Evolutionary conservation across 2,329 filamentous ascomycete species (phyloP).

Genomic region (Thyridium curvatum): DNA sequence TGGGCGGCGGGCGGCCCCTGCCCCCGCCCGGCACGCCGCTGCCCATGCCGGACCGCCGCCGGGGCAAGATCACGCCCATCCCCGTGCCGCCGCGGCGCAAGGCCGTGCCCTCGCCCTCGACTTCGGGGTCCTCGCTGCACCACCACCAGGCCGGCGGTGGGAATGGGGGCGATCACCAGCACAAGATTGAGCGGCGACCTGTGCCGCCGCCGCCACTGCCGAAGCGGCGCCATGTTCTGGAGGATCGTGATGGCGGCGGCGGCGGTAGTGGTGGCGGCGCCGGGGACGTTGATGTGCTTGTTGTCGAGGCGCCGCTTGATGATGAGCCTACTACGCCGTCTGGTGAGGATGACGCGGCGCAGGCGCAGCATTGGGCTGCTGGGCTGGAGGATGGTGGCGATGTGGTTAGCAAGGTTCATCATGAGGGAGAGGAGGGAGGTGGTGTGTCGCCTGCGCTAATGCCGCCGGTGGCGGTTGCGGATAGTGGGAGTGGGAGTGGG

Average conservation of each 20-base stretch:
- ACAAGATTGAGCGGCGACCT: constrained; percentile 50
- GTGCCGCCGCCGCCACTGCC: constrained; percentile 48
- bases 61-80: constrained; percentile 49
- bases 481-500: background rate
- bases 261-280: background rate
- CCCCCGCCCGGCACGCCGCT: constrained; percentile 77
- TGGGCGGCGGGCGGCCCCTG: constrained; percentile 76
- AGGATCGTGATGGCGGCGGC: constrained; percentile 23
- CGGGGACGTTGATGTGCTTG: constrained; percentile 39
- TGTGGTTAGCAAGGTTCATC: no score
- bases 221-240: constrained; percentile 30
- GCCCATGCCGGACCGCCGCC: constrained; percentile 55
- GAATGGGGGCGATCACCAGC: background rate
- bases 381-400: constrained; percentile 20
- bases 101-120: constrained; percentile 39
- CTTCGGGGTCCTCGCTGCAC: no score
- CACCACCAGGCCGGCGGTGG: no score
- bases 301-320: constrained; percentile 59
- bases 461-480: no score
- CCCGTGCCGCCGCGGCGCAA: constrained; percentile 56
- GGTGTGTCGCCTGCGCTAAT: no score
- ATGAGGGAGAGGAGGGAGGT: constrained; percentile 8
- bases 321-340: constrained; percentile 51
- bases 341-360: constrained; percentile 22
- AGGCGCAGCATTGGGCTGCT: constrained; percentile 25